Percentiles rank a stretch among this genome's conserved stretches.
These are phyloP conservation scores for Pichia sp. DNA, from an alignment of 1,139 yeast species.

Conservation along the genomic window DNA sequence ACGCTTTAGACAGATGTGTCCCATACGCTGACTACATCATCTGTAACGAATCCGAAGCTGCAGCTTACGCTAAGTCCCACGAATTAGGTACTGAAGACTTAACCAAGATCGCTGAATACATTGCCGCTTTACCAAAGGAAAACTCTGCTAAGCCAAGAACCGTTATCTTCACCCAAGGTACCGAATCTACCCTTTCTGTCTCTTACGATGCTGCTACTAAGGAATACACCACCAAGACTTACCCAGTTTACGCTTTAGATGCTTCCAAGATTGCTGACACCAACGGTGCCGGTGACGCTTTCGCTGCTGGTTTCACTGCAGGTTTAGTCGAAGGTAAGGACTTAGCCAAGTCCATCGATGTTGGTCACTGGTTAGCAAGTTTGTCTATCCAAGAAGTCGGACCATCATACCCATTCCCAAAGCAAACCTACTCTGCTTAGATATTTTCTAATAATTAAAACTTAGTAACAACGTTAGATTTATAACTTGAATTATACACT, in stretches of 20 bases:
- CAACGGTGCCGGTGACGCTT: slow-evolving; percentile 99
- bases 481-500: too few species aligned
- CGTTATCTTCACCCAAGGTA: slow-evolving; percentile 90
- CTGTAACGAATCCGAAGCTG: slow-evolving; percentile 98
- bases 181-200: slow-evolving; percentile 82
- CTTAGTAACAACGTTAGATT: too few species aligned
- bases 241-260: slow-evolving; percentile 71
- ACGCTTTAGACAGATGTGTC: slow-evolving; percentile 72
- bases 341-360: slow-evolving; percentile 62
- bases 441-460: background rate
- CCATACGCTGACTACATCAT: slow-evolving; percentile 91
- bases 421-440: slow-evolving; percentile 48
- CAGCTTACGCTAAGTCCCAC: slow-evolving; percentile 88
- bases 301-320: slow-evolving; percentile 96
- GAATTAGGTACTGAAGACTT: slow-evolving; percentile 62
- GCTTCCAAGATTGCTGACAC: slow-evolving; percentile 76
- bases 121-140: slow-evolving; percentile 78
- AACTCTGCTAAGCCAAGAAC: slow-evolving; percentile 73
- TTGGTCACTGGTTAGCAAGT: slow-evolving; percentile 98
- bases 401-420: slow-evolving; percentile 88
- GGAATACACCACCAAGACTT: slow-evolving; percentile 47
- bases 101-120: slow-evolving; percentile 73
- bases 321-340: slow-evolving; percentile 76
- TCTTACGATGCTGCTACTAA: slow-evolving; percentile 48
- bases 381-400: slow-evolving; percentile 91